phyloP scores from a whole-genome alignment of 768 basidiomycete species.

The Mycena albidolilacea region DNA sequence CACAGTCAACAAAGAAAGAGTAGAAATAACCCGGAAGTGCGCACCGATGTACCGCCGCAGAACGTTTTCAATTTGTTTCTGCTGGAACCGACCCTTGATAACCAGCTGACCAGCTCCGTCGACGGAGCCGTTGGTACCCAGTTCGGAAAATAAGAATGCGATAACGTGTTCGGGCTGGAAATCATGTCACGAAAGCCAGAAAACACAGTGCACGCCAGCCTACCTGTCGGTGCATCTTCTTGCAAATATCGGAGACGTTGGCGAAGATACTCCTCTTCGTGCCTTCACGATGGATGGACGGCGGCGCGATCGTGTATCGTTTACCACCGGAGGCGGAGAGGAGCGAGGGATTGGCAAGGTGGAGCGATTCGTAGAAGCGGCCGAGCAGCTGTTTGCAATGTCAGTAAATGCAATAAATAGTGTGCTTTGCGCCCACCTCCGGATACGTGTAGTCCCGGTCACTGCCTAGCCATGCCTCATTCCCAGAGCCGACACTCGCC shows the following conservation, averaged over 20 bases:
- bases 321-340: slow-evolving; percentile 87
- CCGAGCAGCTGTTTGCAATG: slow-evolving; percentile 79
- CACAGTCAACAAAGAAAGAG: background rate
- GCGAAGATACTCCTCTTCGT: slow-evolving; percentile 98
- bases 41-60: slow-evolving; percentile 95
- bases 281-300: slow-evolving; percentile 93
- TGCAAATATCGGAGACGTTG: slow-evolving; percentile 97
- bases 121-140: slow-evolving; percentile 97
- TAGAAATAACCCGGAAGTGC: slow-evolving; percentile 44
- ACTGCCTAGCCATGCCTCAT: slow-evolving; percentile 90
- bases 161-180: slow-evolving; percentile 95
- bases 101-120: slow-evolving; percentile 93
- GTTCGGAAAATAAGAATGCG: slow-evolving; percentile 95
- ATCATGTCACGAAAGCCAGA: background rate
- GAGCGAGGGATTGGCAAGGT: slow-evolving; percentile 94
- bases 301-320: slow-evolving; percentile 97
- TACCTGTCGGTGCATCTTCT: slow-evolving; percentile 92
- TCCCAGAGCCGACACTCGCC: slow-evolving; percentile 78
- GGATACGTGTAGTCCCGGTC: slow-evolving; percentile 97
- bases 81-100: slow-evolving; percentile 98
- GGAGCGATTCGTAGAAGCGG: slow-evolving; percentile 92
- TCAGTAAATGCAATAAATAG: slow-evolving; percentile 14
- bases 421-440: slow-evolving; percentile 70
- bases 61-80: slow-evolving; percentile 98
- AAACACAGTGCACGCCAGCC: slow-evolving; percentile 26